Percentiles rank a stretch among this genome's conserved stretches.
These are phyloP conservation scores for Onygenales sp. DNA, from an alignment of 2,329 filamentous ascomycete genomes.

Conservation along the genomic window DNA sequence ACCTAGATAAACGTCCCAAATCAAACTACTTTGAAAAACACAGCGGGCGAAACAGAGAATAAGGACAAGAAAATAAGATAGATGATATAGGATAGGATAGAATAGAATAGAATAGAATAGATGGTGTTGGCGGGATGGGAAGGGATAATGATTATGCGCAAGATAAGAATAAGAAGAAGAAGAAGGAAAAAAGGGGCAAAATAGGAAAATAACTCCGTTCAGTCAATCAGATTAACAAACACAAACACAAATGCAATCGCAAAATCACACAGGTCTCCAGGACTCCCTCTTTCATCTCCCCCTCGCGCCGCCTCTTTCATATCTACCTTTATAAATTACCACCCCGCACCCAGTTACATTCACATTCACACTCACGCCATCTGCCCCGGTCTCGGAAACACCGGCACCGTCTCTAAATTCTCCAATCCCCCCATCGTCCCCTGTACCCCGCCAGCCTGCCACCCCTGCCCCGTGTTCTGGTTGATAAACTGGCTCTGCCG, in stretches of 20 bases:
- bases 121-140: too few relatives aligned
- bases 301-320: too few relatives aligned
- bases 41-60: not conserved
- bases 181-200: too few relatives aligned
- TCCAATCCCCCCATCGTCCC: conserved; percentile 70
- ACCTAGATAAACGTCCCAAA: too few relatives aligned
- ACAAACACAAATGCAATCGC: too few relatives aligned
- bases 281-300: not conserved
- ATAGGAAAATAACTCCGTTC: too few relatives aligned
- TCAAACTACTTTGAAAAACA: too few relatives aligned
- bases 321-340: not conserved
- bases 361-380: conserved; percentile 11
- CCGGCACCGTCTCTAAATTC: conserved; percentile 64
- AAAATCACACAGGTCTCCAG: not conserved
- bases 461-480: conserved; percentile 76
- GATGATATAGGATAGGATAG: too few relatives aligned
- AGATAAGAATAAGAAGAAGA: too few relatives aligned
- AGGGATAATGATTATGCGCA: too few relatives aligned
- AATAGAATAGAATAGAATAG: too few relatives aligned
- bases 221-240: too few relatives aligned
- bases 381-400: conserved; percentile 73
- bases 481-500: conserved; percentile 84
- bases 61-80: not conserved
- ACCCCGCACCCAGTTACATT: not conserved
- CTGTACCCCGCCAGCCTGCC: conserved; percentile 65